Percentiles rank a stretch among this genome's conserved stretches.
phyloP scores from a whole-genome alignment of 2,329 filamentous ascomycete genomes.

The Tolypocladium tropicale region DNA sequence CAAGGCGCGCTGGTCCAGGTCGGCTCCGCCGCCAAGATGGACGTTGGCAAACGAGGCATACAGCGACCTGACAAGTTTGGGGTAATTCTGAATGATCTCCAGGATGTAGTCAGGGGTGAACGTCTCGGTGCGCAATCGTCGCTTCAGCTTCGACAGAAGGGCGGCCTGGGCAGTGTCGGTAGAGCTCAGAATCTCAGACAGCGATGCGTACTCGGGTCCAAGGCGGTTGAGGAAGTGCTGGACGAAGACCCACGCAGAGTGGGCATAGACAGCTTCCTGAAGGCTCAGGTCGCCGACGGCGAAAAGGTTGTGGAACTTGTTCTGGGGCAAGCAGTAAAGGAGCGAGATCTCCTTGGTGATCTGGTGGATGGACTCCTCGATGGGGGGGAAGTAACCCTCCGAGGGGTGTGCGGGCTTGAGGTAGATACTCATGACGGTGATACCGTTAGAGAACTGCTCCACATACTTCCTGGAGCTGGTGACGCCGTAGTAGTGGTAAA shows the following conservation, averaged over 20 bases:
- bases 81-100: constrained; percentile 90
- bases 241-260: constrained; percentile 95
- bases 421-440: constrained; percentile 94
- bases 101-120: constrained; percentile 98
- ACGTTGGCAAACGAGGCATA: constrained; percentile 88
- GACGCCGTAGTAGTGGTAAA: constrained; percentile 98
- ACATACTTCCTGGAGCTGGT: constrained; percentile 97
- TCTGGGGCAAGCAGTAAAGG: constrained; percentile 94
- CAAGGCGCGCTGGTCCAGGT: constrained; percentile 38
- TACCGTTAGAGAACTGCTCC: constrained; percentile 97
- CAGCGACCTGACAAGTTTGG: constrained; percentile 72
- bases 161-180: constrained; percentile 80
- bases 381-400: constrained; percentile 56
- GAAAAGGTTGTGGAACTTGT: constrained; percentile 88
- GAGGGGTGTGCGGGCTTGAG: constrained; percentile 57
- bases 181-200: constrained; percentile 68
- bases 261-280: constrained; percentile 94
- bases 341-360: constrained; percentile 98
- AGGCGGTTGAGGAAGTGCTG: constrained; percentile 97
- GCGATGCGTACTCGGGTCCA: constrained; percentile 80
- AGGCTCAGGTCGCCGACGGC: constrained; percentile 77
- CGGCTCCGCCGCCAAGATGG: constrained; percentile 53
- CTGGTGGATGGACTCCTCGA: constrained; percentile 93
- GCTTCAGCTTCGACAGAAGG: constrained; percentile 88
- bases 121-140: constrained; percentile 86